A percentile compares a stretch with the other conserved stretches of the same genome.
phyloP scores from a whole-genome alignment of 768 basidiomycete genomes.

The Kwoniella shandongensis region DNA sequence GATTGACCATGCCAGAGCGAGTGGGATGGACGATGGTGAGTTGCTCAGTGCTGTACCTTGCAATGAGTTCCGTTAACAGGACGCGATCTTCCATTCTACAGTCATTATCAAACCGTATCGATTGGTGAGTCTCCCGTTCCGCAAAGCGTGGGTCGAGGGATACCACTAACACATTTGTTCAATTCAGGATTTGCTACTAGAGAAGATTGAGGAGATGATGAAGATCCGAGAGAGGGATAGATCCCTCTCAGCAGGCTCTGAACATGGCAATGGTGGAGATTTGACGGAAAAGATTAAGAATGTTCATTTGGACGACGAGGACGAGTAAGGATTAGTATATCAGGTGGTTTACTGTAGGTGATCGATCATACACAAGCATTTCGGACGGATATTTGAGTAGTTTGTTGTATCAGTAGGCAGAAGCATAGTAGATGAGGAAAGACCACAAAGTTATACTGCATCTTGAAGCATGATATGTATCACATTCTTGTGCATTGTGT shows the following conservation, averaged over 20 bases:
- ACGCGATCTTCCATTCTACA: neutral
- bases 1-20: conserved; percentile 44
- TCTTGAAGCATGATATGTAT: too few species aligned
- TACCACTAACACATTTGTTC: neutral
- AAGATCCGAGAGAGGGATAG: conserved; percentile 19
- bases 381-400: too few species aligned
- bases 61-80: neutral
- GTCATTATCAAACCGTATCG: conserved; percentile 48
- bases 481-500: conserved; percentile 3
- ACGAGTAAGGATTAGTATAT: too few species aligned
- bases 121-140: conserved; percentile 33
- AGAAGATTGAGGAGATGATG: conserved; percentile 43
- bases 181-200: conserved; percentile 33
- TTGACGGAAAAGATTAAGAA: too few species aligned
- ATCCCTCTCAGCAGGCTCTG: too few species aligned
- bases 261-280: too few species aligned
- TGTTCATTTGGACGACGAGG: too few species aligned
- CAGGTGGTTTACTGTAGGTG: too few species aligned
- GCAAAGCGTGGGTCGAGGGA: neutral
- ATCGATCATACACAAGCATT: too few species aligned
- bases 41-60: neutral
- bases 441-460: too few species aligned
- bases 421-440: too few species aligned
- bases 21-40: conserved; percentile 49
- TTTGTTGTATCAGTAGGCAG: too few species aligned